Percentiles rank a stretch among this genome's conserved stretches.
These are phyloP conservation scores for Croton setiger DNA, from an alignment of 441 rosid species.

Conservation along the genomic window DNA sequence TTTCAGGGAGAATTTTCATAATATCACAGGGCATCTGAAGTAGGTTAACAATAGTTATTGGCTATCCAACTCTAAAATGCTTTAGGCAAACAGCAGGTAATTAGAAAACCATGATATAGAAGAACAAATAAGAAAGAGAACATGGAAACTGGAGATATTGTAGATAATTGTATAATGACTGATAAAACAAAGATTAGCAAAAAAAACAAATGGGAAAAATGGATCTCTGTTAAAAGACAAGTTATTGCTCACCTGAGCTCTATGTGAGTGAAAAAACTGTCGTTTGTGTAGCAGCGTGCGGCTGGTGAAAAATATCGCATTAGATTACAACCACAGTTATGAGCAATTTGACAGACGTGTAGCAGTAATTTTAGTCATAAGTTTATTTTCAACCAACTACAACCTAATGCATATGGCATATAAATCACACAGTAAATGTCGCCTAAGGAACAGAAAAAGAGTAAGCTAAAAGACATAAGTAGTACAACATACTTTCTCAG, in stretches of 20 bases:
- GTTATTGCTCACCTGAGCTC: conserved; percentile 76
- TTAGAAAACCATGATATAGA: background rate
- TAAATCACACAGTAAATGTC: background rate
- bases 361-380: conserved; percentile 4
- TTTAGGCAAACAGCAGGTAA: background rate
- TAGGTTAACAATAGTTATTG: background rate
- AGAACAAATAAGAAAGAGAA: background rate
- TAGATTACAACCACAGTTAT: conserved; percentile 22
- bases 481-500: conserved; percentile 64
- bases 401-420: background rate
- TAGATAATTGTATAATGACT: background rate
- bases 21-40: background rate
- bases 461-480: conserved; percentile 5
- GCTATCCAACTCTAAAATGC: background rate
- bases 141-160: background rate
- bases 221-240: conserved; percentile 1
- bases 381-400: background rate
- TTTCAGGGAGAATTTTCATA: background rate
- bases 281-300: conserved; percentile 84
- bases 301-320: conserved; percentile 39
- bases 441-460: conserved; percentile 7
- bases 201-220: conserved; percentile 14
- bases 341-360: background rate
- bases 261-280: conserved; percentile 96
- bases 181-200: conserved; percentile 6